Evolutionary conservation across 257 asterid species (phyloP), one percentile per base, ranked within the genome.

Genomic region (Verbena officinalis): DNA sequence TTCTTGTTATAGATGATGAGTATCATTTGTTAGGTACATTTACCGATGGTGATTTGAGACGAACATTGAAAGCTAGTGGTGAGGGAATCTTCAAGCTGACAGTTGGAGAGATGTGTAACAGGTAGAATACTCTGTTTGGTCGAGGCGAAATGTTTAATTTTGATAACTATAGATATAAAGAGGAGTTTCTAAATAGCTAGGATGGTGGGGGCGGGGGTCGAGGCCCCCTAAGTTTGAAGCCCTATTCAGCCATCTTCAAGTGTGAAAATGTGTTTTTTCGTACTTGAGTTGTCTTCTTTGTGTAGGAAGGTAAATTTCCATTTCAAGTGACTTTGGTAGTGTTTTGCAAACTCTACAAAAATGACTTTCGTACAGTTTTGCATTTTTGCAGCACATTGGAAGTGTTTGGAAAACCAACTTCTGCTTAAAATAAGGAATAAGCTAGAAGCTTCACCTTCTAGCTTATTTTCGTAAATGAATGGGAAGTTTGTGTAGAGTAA

Each of bases 21-120:
- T 67, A 78, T 73, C 95, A 70, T 66, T 75, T 92, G 65, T 71
- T 89, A 1, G 98, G 98, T 31, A 92, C 98, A 20, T 92, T 92
- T 49, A 92, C 98, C 2, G 97, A 92, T 77, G 97, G 97, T 67
- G 97, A 92, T 72, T 65, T 92, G 68, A 76, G 98, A 14, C 89
- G 98, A 7, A 92, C 98, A 1, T 27, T 92, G 79, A 87, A 87
- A 81, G 91, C 96, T 55, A 89, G 96, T 12, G 91, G 91, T 0
- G 97, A 92, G 80, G 84, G 86, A 48, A 91, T 91, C 73, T 91
- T 88, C 83, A 88, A 88, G 80, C 98, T 91, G 46, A 83, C 90
- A 0, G 96, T 92, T 2, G 98, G 98, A 60, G 95, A 92, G 73
- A 85, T 87, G 95, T 92, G 98, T 68, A 82, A 85, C 81, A 85